Evolutionary conservation across 225 moss, liverwort and hornwort genomes (phyloP), one percentile per base, ranked within the genome.

Genomic region (Bryum argenteum): DNA sequence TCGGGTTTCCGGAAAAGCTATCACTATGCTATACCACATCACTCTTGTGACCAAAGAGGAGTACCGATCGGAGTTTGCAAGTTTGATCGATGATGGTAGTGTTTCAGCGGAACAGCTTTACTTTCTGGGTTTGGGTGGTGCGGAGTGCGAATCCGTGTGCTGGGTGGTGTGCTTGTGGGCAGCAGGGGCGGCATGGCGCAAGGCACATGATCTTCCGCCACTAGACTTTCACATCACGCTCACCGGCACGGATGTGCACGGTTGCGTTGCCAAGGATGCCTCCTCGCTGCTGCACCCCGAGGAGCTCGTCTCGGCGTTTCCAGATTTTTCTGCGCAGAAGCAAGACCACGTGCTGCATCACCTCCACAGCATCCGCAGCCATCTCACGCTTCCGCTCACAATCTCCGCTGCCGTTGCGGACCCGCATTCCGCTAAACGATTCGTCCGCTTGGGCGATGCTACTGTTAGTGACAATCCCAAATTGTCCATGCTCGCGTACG

Each of bases 111-210:
- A 82, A 1, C 67, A 76, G 5, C 73, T 85, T 52, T 85, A 79
- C 71, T 82, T 77, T 72, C 61, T 82, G 8, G 85, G 85, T 28
- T 11, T 79, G 52, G 85, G 85, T 38, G 55, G 79, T 10, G 20
- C 37, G 0, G 28, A 22, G 51, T 1, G 41, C 11, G 18, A 37
- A 16, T 56, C 24, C 8, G 79, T 71, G 0, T 64, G 56, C 67
- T 85, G 85, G 85, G 41, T 85, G 9, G 79, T 82, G 2, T 82
- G 85, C 77, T 17, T 74, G 1, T 85, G 85, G 85, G 13, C 76
- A 12, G 81, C 76, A 0, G 85, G 76, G 28, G 70, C 73, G 0
- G 70, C 70, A 6, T 85, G 77, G 59, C 70, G 82, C 63, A 85
- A 79, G 79, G 39, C 70, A 14, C 63, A 28, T 3, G 63, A 60